These are phyloP conservation scores for Austroboletus niveus DNA, from an alignment of 1,284 basidiomycete genomes.

Conservation along the genomic window DNA sequence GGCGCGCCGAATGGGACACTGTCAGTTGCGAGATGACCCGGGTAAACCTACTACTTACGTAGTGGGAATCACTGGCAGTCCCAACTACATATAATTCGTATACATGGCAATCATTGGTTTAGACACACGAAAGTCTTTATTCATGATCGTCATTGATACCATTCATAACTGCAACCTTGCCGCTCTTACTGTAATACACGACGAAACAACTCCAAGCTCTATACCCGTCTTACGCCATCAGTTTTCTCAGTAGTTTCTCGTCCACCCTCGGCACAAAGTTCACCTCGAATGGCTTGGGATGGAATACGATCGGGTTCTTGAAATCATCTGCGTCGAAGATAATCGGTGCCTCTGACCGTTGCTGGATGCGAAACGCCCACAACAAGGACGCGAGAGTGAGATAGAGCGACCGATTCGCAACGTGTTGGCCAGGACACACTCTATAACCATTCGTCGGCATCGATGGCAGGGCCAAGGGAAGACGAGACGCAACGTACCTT, in stretches of 20 bases:
- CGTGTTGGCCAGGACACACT: background rate
- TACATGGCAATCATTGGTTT: too few relatives aligned
- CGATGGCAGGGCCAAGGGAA: slow-evolving; percentile 4
- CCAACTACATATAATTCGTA: too few relatives aligned
- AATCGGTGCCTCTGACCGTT: background rate
- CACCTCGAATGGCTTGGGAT: slow-evolving; percentile 8
- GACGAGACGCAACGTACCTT: slow-evolving; percentile 21
- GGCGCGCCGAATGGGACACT: too few relatives aligned
- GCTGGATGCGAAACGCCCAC: background rate
- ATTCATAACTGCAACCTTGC: too few relatives aligned
- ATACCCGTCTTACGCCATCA: slow-evolving; percentile 4
- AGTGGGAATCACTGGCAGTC: too few relatives aligned
- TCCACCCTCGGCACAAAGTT: slow-evolving; percentile 8
- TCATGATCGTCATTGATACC: too few relatives aligned
- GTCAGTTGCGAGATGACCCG: too few relatives aligned
- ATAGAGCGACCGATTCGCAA: background rate
- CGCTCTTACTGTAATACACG: too few relatives aligned
- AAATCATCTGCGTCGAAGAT: slow-evolving; percentile 12
- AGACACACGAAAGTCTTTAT: too few relatives aligned
- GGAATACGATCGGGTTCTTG: background rate
- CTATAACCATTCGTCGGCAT: background rate
- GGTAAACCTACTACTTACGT: too few relatives aligned
- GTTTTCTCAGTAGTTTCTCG: slow-evolving; percentile 2
- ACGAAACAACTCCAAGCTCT: too few relatives aligned
- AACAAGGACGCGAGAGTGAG: background rate